Percentiles rank a stretch among this genome's conserved stretches.
phyloP scores from a whole-genome alignment of 2,329 filamentous ascomycete species.

The Geosmithia putterillii region DNA sequence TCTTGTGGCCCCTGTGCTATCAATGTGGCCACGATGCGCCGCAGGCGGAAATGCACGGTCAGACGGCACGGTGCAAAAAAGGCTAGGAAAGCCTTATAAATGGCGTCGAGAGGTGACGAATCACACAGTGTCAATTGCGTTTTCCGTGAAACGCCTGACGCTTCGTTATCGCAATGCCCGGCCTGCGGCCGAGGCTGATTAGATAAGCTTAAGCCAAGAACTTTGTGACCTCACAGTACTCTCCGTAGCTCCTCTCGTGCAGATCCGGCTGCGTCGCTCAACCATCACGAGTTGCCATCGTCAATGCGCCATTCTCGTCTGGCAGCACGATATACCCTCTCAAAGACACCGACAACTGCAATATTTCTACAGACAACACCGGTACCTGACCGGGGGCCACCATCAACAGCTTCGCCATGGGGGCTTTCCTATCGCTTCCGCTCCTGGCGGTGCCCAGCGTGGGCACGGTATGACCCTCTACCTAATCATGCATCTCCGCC shows the following conservation, averaged over 20 bases:
- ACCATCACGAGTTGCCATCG: not conserved
- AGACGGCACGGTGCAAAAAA: too few relatives aligned
- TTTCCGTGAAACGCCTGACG: not conserved
- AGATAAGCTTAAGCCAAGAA: not conserved
- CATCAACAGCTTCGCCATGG: constrained; percentile 44
- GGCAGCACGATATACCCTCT: not conserved
- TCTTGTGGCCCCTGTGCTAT: not conserved
- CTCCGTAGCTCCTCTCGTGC: not conserved
- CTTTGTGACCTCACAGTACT: not conserved
- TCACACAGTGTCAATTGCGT: not conserved
- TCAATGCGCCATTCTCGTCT: not conserved
- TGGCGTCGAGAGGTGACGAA: not conserved
- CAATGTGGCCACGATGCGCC: not conserved
- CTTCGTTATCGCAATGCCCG: not conserved
- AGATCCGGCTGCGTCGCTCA: not conserved
- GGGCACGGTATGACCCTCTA: constrained; percentile 50
- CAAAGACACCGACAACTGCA: not conserved
- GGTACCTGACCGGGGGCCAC: not conserved
- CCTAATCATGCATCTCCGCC: not conserved
- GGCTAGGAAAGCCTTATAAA: not conserved
- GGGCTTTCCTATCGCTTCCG: constrained; percentile 80
- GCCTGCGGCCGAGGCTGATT: not conserved
- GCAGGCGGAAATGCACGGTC: too few relatives aligned
- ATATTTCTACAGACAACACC: not conserved
- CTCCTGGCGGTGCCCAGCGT: constrained; percentile 79